A percentile compares a stretch with the other conserved stretches of the same genome.
Evolutionary conservation across 2,329 filamentous ascomycete species (phyloP).

Genomic region (Gyromitra esculenta): DNA sequence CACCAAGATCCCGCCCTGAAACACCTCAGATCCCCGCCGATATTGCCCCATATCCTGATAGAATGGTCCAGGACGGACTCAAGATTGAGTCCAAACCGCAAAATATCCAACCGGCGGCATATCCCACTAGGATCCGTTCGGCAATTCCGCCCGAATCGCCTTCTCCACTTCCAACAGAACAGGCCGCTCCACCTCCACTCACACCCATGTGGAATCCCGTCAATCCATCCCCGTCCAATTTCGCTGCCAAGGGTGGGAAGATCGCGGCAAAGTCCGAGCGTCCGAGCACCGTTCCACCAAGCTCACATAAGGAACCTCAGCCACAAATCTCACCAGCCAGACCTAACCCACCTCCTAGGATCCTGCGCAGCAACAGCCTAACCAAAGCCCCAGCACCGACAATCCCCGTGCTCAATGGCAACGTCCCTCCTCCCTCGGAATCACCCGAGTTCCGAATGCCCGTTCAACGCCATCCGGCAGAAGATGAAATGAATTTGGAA

Average conservation of each 20-base stretch:
- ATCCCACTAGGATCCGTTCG: slow-evolving; percentile 47
- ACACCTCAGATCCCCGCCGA: slow-evolving; percentile 49
- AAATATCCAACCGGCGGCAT: slow-evolving; percentile 42
- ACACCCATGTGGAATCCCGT: slow-evolving; percentile 54
- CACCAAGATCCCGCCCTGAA: slow-evolving; percentile 48
- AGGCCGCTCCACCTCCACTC: slow-evolving; percentile 41
- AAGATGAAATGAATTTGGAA: slow-evolving; percentile 46
- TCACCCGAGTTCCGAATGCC: slow-evolving; percentile 38
- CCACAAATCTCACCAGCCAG: slow-evolving; percentile 51
- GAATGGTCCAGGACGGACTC: slow-evolving; percentile 37
- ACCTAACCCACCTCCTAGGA: slow-evolving; percentile 49
- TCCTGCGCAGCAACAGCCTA: slow-evolving; percentile 48
- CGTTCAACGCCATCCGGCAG: slow-evolving; percentile 40
- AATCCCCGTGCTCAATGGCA: slow-evolving; percentile 44
- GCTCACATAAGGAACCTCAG: slow-evolving; percentile 48
- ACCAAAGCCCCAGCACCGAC: slow-evolving; percentile 45
- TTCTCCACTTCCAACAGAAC: slow-evolving; percentile 48
- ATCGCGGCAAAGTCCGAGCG: slow-evolving; percentile 52
- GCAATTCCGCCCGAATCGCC: slow-evolving; percentile 49
- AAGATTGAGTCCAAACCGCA: slow-evolving; percentile 49
- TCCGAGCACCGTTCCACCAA: slow-evolving; percentile 47
- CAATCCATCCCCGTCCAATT: slow-evolving; percentile 48
- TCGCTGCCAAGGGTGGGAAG: slow-evolving; percentile 49
- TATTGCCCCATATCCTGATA: slow-evolving; percentile 43
- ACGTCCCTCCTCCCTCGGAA: slow-evolving; percentile 34